Base-by-base conservation (phyloP, 1,284 basidiomycete genomes). In the Malassezia sp. region DNA sequence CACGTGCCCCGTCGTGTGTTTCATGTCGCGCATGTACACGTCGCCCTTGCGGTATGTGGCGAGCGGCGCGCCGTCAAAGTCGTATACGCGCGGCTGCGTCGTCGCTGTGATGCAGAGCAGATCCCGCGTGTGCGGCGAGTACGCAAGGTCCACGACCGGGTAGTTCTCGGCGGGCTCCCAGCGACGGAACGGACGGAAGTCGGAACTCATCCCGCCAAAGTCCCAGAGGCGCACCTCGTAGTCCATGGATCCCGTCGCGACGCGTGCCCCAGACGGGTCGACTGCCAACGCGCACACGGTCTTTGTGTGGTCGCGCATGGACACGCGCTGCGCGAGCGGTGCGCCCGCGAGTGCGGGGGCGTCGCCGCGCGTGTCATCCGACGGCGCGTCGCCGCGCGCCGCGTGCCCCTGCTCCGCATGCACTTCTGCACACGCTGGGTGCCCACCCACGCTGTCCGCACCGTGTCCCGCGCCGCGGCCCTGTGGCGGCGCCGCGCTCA, bases 181-280 rank as follows among this genome's bases (percentile, higher is more conserved):
- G 54, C 79, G 84, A 73, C 88, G 85, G 78, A 97, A 97, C 12
- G 93, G 90, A 68, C 85, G 84, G 71, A 84, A 78, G 4, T 71
- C 57, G 54, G 77, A 74, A 61, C 85, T 84, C 91, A 99, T 97
- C 6, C 93, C 93, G 61, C 91, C 93, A 73, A 97, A 97, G 72
- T 99, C 93, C 90, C 90, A 99, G 42, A 97, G 73, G 72, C 96
- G 96, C 72, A 85, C 83, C 71, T 91, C 86, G 67, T 96, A 96
- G 73, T 99, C 93, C 72, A 95, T 84, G 14, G 84, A 85, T 9
- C 93, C 93, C 2, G 87, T 85, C 5, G 85, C 75, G 23, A 99
- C 74, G 23, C 93, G 80, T 3, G 90, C 87, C 37, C 93, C 93
- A 11, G 89, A 85, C 0, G 87, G 82, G 70, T 99, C 93, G 30